Conservation (phyloP, 345 rosid genomes). For the Litchi chinensis region DNA sequence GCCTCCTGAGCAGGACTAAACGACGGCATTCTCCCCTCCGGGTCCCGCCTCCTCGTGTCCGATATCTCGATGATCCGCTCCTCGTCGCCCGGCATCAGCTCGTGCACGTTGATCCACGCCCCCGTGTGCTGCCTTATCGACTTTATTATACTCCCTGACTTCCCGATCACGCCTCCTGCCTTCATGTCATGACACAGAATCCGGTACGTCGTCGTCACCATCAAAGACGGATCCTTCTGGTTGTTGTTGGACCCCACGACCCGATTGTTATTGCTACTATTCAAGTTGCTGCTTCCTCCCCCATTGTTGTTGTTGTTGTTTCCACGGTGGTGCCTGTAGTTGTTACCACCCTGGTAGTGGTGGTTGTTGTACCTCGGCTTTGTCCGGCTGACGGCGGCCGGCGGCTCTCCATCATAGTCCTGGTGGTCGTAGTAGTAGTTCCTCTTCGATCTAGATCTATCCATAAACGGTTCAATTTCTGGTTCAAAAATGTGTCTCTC, state of each 20-base stretch:
- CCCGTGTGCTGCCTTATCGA: conserved; percentile 91
- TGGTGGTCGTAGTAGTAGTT: conserved; percentile 92
- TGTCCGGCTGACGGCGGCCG: conserved; percentile 44
- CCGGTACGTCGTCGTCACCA: conserved; percentile 89
- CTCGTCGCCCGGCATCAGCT: conserved; percentile 81
- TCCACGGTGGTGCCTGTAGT: conserved; percentile 60
- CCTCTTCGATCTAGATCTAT: conserved; percentile 97
- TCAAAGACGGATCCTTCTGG: conserved; percentile 46
- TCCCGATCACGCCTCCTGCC: conserved; percentile 99
- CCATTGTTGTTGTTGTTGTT: conserved; percentile 20
- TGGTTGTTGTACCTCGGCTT: conserved; percentile 77
- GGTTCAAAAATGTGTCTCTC: background rate
- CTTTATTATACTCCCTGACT: conserved; percentile 92
- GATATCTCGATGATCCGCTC: conserved; percentile 98
- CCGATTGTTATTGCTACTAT: conserved; percentile 25
- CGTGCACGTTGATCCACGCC: conserved; percentile 98
- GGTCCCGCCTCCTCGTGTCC: conserved; percentile 90
- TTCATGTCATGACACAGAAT: conserved; percentile 89
- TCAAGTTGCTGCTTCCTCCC: conserved; percentile 18
- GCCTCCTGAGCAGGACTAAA: conserved; percentile 99
- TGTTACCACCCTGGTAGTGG: conserved; percentile 41
- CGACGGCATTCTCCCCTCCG: conserved; percentile 88
- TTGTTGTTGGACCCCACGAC: conserved; percentile 3
- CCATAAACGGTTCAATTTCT: conserved; percentile 42
- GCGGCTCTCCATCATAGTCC: conserved; percentile 71